Evolutionary conservation across 73 alveolate species (phyloP).

Genomic region (Halteria grandinella): DNA sequence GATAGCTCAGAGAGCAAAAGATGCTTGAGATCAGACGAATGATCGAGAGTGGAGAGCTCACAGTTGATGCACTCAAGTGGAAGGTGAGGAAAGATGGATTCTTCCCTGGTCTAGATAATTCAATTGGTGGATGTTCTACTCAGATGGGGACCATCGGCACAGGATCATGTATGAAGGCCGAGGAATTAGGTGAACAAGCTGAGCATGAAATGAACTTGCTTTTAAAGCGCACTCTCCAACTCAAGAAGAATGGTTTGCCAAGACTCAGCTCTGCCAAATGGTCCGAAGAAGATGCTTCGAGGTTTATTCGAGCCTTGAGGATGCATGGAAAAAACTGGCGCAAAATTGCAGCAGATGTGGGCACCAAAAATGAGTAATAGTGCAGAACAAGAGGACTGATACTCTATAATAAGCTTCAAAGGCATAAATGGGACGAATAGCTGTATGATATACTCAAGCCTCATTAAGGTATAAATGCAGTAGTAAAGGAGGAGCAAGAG

Average conservation of each 20-base stretch:
- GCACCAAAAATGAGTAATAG: slow-evolving; percentile 62
- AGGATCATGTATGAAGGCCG: too few species aligned
- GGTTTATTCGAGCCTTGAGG: slow-evolving; percentile 42
- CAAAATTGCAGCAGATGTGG: slow-evolving; percentile 44
- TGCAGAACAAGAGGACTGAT: slow-evolving; percentile 52
- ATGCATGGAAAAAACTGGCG: slow-evolving; percentile 65
- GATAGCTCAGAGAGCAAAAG: slow-evolving; percentile 18
- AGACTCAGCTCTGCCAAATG: slow-evolving; percentile 41
- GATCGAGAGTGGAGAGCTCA: slow-evolving; percentile 30
- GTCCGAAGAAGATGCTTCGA: slow-evolving; percentile 52
- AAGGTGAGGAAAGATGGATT: slow-evolving; percentile 37
- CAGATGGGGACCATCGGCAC: too few species aligned
- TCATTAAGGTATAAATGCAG: slow-evolving; percentile 17
- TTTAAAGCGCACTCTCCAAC: slow-evolving; percentile 24
- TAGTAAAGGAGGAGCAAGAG: not conserved
- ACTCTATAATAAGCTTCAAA: slow-evolving; percentile 15
- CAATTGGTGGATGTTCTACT: too few species aligned
- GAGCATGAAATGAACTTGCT: too few species aligned
- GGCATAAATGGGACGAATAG: slow-evolving; percentile 48
- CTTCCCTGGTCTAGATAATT: too few species aligned
- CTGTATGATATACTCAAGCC: slow-evolving; percentile 29
- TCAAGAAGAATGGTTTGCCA: slow-evolving; percentile 53
- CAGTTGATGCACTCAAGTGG: slow-evolving; percentile 49
- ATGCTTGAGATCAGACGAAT: slow-evolving; percentile 22
- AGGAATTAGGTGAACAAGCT: too few species aligned